A percentile compares a stretch with the other conserved stretches of the same genome.
Conservation (phyloP, 208 protist genomes). For the Leptomonas pyrrhocoris region DNA sequence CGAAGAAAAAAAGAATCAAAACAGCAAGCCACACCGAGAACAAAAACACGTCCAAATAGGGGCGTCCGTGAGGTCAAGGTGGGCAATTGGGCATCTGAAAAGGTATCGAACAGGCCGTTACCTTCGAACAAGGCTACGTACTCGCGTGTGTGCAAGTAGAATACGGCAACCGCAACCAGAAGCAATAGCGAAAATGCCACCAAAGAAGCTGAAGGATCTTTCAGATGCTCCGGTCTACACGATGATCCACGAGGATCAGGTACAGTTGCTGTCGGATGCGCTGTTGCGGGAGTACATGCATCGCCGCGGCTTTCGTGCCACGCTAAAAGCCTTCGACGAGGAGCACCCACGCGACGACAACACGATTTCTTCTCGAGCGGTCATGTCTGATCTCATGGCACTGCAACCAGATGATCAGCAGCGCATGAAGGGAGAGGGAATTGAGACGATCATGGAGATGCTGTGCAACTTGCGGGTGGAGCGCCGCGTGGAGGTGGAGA, state of each 20-base stretch:
- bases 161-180: too few species aligned
- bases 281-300: slow-evolving; percentile 94
- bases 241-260: slow-evolving; percentile 82
- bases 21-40: neutral
- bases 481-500: slow-evolving; percentile 53
- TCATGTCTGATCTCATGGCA: slow-evolving; percentile 90
- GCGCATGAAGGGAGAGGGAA: slow-evolving; percentile 67
- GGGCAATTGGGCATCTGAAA: too few species aligned
- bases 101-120: too few species aligned
- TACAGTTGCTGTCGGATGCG: slow-evolving; percentile 82
- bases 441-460: slow-evolving; percentile 94
- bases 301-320: slow-evolving; percentile 77
- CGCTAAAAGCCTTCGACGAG: slow-evolving; percentile 83
- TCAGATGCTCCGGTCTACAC: slow-evolving; percentile 58
- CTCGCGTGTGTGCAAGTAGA: too few species aligned
- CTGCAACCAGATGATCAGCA: slow-evolving; percentile 48
- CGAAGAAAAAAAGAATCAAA: neutral
- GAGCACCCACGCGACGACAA: slow-evolving; percentile 79
- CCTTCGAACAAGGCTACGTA: too few species aligned
- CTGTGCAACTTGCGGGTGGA: slow-evolving; percentile 83
- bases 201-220: slow-evolving; percentile 65
- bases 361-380: slow-evolving; percentile 84
- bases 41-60: neutral
- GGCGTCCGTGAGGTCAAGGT: too few species aligned
- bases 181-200: slow-evolving; percentile 43